phyloP scores from a whole-genome alignment of 1,284 basidiomycete genomes.

The Caloboletus firmus region DNA sequence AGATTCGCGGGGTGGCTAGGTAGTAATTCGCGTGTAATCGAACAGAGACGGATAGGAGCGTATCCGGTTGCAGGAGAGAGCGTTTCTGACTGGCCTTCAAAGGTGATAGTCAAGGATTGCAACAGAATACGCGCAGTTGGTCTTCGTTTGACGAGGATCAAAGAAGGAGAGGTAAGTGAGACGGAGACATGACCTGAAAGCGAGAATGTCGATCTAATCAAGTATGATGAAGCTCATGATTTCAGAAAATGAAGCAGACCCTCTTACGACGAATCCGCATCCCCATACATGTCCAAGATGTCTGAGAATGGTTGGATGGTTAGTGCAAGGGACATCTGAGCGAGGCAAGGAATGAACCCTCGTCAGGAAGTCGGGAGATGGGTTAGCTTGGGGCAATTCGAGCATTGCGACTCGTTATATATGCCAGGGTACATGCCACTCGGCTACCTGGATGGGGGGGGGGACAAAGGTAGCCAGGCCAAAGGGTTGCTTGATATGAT shows the following conservation, averaged over 20 bases:
- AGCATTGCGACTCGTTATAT: slow-evolving; percentile 26
- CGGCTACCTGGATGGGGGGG: slow-evolving; percentile 27
- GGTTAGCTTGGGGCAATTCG: background rate
- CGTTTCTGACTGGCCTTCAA: slow-evolving; percentile 76
- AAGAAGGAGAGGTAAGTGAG: slow-evolving; percentile 50
- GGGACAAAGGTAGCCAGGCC: slow-evolving; percentile 31
- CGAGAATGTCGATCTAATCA: slow-evolving; percentile 66
- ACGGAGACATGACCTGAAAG: slow-evolving; percentile 72
- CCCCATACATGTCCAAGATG: slow-evolving; percentile 65
- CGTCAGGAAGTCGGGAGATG: slow-evolving; percentile 12
- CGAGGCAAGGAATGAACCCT: slow-evolving; percentile 15
- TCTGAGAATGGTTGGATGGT: slow-evolving; percentile 56
- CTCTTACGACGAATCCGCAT: slow-evolving; percentile 62
- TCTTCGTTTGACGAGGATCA: slow-evolving; percentile 50
- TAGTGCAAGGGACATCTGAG: slow-evolving; percentile 60
- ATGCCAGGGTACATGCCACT: slow-evolving; percentile 20
- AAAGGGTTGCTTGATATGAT: slow-evolving; percentile 8
- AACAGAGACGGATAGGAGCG: slow-evolving; percentile 60
- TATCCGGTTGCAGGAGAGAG: slow-evolving; percentile 61
- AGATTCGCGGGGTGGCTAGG: slow-evolving; percentile 54
- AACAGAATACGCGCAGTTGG: slow-evolving; percentile 51
- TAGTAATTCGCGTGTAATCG: slow-evolving; percentile 62
- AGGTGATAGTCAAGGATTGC: slow-evolving; percentile 65
- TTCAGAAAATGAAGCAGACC: slow-evolving; percentile 10
- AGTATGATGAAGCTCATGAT: slow-evolving; percentile 6